Percentiles rank a stretch among this genome's conserved stretches.
phyloP scores from a whole-genome alignment of 2,329 filamentous ascomycete genomes.

The Stagonosporopsis rhizophila region DNA sequence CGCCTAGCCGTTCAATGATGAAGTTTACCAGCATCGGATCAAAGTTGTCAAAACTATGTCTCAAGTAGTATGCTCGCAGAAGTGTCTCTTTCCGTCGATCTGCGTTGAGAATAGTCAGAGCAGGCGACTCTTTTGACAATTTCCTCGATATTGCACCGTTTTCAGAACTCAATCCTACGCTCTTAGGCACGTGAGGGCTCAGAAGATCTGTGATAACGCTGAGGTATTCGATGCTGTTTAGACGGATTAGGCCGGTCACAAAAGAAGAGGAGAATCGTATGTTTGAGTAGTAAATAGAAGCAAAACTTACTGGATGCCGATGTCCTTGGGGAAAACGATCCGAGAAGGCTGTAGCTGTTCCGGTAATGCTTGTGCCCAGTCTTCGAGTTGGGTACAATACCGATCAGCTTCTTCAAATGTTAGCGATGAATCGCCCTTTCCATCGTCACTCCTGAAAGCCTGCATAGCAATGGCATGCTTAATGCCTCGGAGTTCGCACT shows the following conservation, averaged over 20 bases:
- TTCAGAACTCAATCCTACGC: background rate
- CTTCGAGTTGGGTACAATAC: background rate
- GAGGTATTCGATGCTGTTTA: constrained; percentile 2
- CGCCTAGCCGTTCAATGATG: constrained; percentile 5
- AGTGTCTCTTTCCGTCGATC: constrained; percentile 3
- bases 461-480: background rate
- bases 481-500: constrained; percentile 1
- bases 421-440: background rate
- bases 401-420: background rate
- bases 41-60: constrained; percentile 6
- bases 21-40: constrained; percentile 8
- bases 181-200: background rate
- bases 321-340: constrained; percentile 3
- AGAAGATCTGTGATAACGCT: constrained; percentile 3
- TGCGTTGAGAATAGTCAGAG: background rate
- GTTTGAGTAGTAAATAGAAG: background rate
- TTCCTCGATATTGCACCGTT: background rate
- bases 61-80: background rate
- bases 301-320: background rate
- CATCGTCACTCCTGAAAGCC: background rate
- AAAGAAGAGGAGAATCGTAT: background rate
- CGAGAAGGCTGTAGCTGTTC: background rate
- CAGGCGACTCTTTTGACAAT: background rate
- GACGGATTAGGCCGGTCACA: background rate
- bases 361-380: background rate